A percentile compares a stretch with the other conserved stretches of the same genome.
Conservation (phyloP, 441 rosid genomes). For the Erysimum cheiri region DNA sequence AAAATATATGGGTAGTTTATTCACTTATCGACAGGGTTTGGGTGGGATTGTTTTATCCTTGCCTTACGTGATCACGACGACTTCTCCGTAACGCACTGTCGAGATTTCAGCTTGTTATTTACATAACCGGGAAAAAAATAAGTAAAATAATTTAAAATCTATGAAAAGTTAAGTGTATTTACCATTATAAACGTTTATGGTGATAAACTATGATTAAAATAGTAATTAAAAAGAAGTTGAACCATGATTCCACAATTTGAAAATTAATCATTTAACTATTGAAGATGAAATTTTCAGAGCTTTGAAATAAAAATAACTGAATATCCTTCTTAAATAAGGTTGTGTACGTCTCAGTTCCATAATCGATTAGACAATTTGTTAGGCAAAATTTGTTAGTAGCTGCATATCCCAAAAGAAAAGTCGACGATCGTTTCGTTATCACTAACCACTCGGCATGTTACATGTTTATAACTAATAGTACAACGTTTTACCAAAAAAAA, state of each 20-base stretch:
- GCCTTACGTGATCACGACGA: constrained; percentile 37
- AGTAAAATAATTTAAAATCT: too few relatives aligned
- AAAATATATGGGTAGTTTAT: constrained; percentile 7
- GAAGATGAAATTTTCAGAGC: neutral
- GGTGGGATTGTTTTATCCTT: neutral
- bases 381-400: constrained; percentile 24
- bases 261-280: neutral
- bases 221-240: neutral
- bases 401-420: constrained; percentile 25
- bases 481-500: too few relatives aligned
- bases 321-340: neutral
- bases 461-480: constrained; percentile 40
- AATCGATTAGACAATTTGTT: constrained; percentile 35
- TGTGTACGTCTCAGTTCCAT: neutral
- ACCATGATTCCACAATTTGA: neutral
- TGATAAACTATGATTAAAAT: neutral
- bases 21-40: constrained; percentile 11
- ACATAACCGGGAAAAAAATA: too few relatives aligned
- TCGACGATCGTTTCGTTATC: constrained; percentile 36
- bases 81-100: constrained; percentile 35
- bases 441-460: constrained; percentile 40
- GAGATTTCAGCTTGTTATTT: neutral
- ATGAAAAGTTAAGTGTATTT: too few relatives aligned
- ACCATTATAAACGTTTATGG: neutral
- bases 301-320: neutral